A percentile compares a stretch with the other conserved stretches of the same genome.
These are phyloP conservation scores for Xylaria nigripes DNA, from an alignment of 495 filamentous ascomycete genomes.

Conservation along the genomic window DNA sequence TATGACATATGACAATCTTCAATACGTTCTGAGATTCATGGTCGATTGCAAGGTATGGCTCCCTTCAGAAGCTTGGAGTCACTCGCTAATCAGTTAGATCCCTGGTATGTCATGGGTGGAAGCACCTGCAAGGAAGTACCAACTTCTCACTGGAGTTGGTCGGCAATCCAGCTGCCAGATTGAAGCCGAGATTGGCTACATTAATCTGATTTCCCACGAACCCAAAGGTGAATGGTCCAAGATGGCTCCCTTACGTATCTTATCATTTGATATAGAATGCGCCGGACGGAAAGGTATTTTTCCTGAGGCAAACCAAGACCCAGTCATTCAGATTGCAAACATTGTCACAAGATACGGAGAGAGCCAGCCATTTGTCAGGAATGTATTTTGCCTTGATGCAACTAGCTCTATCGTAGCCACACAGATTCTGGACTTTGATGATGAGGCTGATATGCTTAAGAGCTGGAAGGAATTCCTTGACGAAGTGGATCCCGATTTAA, in stretches of 20 bases:
- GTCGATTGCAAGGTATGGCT: slow-evolving; percentile 70
- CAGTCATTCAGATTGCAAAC: slow-evolving; percentile 97
- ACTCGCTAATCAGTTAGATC: slow-evolving; percentile 43
- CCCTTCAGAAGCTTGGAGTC: neutral
- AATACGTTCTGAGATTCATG: slow-evolving; percentile 95
- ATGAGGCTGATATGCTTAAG: slow-evolving; percentile 78
- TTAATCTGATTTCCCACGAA: slow-evolving; percentile 75
- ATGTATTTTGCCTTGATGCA: slow-evolving; percentile 88
- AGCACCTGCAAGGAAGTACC: slow-evolving; percentile 65
- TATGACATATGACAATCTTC: slow-evolving; percentile 87
- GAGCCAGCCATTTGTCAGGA: slow-evolving; percentile 87
- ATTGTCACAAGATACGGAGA: slow-evolving; percentile 96
- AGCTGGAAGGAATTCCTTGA: slow-evolving; percentile 84
- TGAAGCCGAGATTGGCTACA: slow-evolving; percentile 75
- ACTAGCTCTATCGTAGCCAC: slow-evolving; percentile 93
- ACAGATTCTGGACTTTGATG: slow-evolving; percentile 72
- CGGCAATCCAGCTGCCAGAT: slow-evolving; percentile 90
- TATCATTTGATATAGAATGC: slow-evolving; percentile 99
- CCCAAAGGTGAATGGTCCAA: slow-evolving; percentile 96
- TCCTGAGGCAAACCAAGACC: slow-evolving; percentile 81
- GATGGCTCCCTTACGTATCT: slow-evolving; percentile 87
- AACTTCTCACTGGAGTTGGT: slow-evolving; percentile 48
- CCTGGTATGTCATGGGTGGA: slow-evolving; percentile 97
- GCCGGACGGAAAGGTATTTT: slow-evolving; percentile 96
- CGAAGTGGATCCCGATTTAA: slow-evolving; percentile 91